Evolutionary conservation across 169 alveolate genomes (phyloP).

Genomic region (Nephromyces sp.): DNA sequence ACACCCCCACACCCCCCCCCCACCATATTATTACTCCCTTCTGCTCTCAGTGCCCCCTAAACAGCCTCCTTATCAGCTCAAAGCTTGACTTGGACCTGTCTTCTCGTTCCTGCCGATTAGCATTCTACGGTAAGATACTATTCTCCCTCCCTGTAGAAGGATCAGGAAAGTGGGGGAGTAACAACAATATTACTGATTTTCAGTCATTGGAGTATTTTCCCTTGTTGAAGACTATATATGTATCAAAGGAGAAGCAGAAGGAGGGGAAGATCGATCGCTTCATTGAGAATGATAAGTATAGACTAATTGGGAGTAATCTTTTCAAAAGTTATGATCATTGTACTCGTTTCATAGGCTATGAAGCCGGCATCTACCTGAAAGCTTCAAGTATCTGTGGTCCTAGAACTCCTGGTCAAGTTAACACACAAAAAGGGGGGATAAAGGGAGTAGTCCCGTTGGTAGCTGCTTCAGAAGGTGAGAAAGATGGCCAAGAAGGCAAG

Average conservation of each 20-base stretch:
- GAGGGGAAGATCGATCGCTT: constrained; percentile 11
- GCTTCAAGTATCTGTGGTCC: too few relatives aligned
- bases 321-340: constrained; percentile 38
- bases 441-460: too few relatives aligned
- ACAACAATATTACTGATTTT: background rate
- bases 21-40: too few relatives aligned
- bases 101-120: constrained; percentile 7
- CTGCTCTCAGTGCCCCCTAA: constrained; percentile 2
- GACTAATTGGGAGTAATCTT: constrained; percentile 45
- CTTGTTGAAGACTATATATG: background rate
- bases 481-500: too few relatives aligned
- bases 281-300: constrained; percentile 35
- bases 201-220: background rate
- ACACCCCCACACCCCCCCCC: too few relatives aligned
- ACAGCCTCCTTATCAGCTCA: constrained; percentile 1
- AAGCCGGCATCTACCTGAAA: too few relatives aligned
- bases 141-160: background rate
- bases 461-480: too few relatives aligned
- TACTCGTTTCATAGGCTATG: background rate
- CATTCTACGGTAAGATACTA: constrained; percentile 2
- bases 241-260: constrained; percentile 9
- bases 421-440: too few relatives aligned
- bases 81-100: background rate
- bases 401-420: too few relatives aligned
- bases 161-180: background rate